phyloP scores from a whole-genome alignment of 2,329 filamentous ascomycete species.

The Fusarium secorum region DNA sequence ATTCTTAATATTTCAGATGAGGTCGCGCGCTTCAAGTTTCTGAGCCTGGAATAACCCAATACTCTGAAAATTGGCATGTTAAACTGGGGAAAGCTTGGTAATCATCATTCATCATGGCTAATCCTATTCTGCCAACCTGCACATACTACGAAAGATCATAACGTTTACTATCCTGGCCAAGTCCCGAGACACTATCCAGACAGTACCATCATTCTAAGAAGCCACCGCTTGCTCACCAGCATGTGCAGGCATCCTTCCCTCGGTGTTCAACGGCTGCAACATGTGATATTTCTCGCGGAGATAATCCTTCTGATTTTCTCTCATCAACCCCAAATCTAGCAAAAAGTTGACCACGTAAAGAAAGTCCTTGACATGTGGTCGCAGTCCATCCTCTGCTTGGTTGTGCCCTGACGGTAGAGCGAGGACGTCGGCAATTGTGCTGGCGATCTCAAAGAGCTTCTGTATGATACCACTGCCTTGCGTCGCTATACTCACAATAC shows the following conservation, averaged over 20 bases:
- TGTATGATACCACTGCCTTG: constrained; percentile 65
- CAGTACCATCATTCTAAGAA: neutral
- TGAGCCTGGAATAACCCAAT: neutral
- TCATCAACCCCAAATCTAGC: constrained; percentile 57
- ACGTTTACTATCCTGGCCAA: neutral
- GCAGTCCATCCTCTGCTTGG: constrained; percentile 52
- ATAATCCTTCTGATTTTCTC: constrained; percentile 54
- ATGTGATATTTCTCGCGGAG: constrained; percentile 51
- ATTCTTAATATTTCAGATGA: neutral
- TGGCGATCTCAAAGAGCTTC: constrained; percentile 68
- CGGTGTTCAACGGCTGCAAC: constrained; percentile 43
- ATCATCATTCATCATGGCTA: constrained; percentile 11
- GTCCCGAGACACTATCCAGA: neutral
- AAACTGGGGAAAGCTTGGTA: neutral
- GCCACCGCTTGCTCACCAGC: constrained; percentile 11
- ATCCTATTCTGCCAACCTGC: neutral
- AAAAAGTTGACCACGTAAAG: constrained; percentile 60
- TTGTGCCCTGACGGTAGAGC: constrained; percentile 56
- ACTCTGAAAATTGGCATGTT: neutral
- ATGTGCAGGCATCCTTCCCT: constrained; percentile 11
- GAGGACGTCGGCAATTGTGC: constrained; percentile 66
- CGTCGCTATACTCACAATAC: constrained; percentile 56
- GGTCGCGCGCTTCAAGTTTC: neutral
- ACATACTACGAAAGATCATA: neutral
- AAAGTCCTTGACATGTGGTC: constrained; percentile 61